Evolutionary conservation across 768 basidiomycete genomes (phyloP).

Genomic region (Sporobolomyces pararoseus): DNA sequence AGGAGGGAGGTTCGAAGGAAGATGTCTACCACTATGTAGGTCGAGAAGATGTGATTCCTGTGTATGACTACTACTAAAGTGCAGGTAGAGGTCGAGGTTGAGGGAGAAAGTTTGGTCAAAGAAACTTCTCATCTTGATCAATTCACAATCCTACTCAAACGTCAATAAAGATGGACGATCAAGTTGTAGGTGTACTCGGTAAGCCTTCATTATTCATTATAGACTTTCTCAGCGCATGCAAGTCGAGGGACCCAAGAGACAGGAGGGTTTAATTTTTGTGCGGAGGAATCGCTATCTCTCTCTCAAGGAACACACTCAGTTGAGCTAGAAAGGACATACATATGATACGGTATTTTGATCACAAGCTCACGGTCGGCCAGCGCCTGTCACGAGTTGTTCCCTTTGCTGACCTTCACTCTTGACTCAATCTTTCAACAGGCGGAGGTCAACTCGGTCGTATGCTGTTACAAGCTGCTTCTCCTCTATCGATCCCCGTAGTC

Average conservation of each 20-base stretch:
- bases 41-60: neutral
- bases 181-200: constrained; percentile 42
- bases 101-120: neutral
- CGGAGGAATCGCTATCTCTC: neutral
- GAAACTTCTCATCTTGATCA: neutral
- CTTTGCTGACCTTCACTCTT: neutral
- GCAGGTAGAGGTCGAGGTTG: neutral
- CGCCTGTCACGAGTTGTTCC: too few relatives aligned
- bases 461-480: constrained; percentile 83
- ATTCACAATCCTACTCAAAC: neutral
- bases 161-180: constrained; percentile 34
- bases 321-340: too few relatives aligned
- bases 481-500: constrained; percentile 74
- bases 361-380: neutral
- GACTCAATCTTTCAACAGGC: constrained; percentile 51
- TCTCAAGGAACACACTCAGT: neutral
- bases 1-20: neutral
- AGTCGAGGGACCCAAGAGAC: neutral
- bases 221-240: too few relatives aligned
- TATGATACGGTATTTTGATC: too few relatives aligned
- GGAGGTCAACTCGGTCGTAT: constrained; percentile 97
- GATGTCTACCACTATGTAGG: neutral
- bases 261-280: neutral
- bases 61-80: neutral
- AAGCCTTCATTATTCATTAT: neutral